Conservation (phyloP, 306 rosid genomes). For the Begonia peltatifolia region DNA sequence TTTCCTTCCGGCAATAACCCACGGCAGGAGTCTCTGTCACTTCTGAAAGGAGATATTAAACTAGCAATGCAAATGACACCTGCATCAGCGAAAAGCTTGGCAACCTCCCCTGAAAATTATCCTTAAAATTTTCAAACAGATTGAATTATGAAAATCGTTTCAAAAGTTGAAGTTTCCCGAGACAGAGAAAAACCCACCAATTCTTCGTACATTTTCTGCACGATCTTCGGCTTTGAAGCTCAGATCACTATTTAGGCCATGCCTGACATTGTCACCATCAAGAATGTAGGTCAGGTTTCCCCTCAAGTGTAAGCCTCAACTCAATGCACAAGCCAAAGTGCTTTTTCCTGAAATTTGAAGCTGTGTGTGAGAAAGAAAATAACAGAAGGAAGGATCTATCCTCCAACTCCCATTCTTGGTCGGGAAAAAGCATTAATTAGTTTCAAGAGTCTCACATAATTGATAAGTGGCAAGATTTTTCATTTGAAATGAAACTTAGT, state of each 20-base stretch:
- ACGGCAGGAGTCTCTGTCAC: conserved; percentile 87
- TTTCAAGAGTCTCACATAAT: too few relatives aligned
- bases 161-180: background rate
- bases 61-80: conserved; percentile 87
- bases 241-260: conserved; percentile 85
- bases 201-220: conserved; percentile 78
- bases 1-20: conserved; percentile 66
- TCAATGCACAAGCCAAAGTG: conserved; percentile 87
- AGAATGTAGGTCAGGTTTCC: conserved; percentile 74
- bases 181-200: conserved; percentile 36
- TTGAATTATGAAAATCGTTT: background rate
- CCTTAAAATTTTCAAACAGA: conserved; percentile 5
- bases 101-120: conserved; percentile 64
- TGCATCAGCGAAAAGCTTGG: conserved; percentile 96
- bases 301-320: conserved; percentile 58
- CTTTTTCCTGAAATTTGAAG: conserved; percentile 62
- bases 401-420: too few relatives aligned
- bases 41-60: conserved; percentile 82
- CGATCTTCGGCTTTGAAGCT: conserved; percentile 85
- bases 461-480: too few relatives aligned
- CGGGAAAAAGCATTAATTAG: too few relatives aligned
- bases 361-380: conserved; percentile 9
- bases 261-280: conserved; percentile 95
- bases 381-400: background rate
- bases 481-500: too few relatives aligned